Evolutionary conservation across 106 monocot species (phyloP).

Genomic region (Chionographis japonica): DNA sequence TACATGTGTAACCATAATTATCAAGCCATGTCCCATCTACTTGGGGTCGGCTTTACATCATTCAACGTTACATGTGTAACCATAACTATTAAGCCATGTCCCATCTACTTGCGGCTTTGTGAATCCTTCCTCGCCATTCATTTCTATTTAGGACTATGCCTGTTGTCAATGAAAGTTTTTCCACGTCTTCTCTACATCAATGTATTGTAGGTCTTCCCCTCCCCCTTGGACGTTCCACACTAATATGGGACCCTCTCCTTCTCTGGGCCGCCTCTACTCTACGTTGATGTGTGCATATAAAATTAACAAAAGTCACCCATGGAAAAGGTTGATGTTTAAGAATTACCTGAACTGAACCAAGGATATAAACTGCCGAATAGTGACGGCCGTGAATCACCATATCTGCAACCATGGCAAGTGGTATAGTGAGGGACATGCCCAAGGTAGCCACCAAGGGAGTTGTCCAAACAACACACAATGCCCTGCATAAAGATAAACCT

Average conservation of each 20-base stretch:
- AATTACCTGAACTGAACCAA: slow-evolving; percentile 88
- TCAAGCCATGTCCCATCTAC: too few relatives aligned
- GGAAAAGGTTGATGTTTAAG: neutral
- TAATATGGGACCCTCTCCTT: neutral
- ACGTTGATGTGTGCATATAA: neutral
- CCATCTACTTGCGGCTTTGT: too few relatives aligned
- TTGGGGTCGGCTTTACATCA: too few relatives aligned
- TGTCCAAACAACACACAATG: slow-evolving; percentile 96
- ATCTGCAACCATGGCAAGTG: slow-evolving; percentile 97
- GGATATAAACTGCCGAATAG: slow-evolving; percentile 90
- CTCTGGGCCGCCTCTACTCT: too few relatives aligned
- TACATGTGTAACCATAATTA: too few relatives aligned
- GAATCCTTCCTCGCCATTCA: too few relatives aligned
- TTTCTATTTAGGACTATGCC: too few relatives aligned
- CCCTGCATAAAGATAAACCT: slow-evolving; percentile 41
- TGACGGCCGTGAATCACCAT: slow-evolving; percentile 98
- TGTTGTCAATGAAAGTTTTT: too few relatives aligned
- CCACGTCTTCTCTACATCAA: too few relatives aligned
- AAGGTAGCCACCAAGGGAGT: slow-evolving; percentile 96
- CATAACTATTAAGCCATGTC: too few relatives aligned
- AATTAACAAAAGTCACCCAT: neutral
- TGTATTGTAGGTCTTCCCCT: neutral
- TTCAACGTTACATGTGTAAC: too few relatives aligned
- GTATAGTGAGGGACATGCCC: slow-evolving; percentile 97
- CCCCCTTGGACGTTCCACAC: neutral